These are phyloP conservation scores for Cordyceps javanica DNA, from an alignment of 2,329 filamentous ascomycete species.

Conservation along the genomic window DNA sequence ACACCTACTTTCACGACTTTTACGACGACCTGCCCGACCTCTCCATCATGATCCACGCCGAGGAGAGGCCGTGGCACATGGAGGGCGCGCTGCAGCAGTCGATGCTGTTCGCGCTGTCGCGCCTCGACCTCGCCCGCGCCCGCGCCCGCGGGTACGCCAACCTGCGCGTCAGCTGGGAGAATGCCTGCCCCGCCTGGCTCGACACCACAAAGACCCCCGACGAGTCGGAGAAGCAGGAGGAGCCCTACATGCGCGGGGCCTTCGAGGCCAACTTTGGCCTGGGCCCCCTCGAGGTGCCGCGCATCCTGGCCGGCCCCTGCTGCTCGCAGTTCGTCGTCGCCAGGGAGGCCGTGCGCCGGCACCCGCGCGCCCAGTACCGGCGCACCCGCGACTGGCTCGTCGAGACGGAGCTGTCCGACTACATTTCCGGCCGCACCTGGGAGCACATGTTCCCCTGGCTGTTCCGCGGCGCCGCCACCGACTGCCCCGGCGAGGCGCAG, in stretches of 20 bases:
- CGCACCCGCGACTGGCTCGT: slow-evolving; percentile 25
- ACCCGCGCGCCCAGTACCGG: slow-evolving; percentile 24
- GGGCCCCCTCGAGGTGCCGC: slow-evolving; percentile 20
- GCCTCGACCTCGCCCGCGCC: slow-evolving; percentile 31
- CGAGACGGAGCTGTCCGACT: slow-evolving; percentile 23
- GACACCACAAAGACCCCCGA: slow-evolving; percentile 24
- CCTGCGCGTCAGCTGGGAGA: slow-evolving; percentile 47
- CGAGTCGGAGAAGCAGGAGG: slow-evolving; percentile 22
- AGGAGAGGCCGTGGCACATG: slow-evolving; percentile 37
- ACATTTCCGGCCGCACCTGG: slow-evolving; percentile 27
- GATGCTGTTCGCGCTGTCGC: slow-evolving; percentile 25
- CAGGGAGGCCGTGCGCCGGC: slow-evolving; percentile 22
- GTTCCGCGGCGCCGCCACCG: slow-evolving; percentile 28
- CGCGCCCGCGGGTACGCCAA: slow-evolving; percentile 47
- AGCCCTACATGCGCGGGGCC: slow-evolving; percentile 24
- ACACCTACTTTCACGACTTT: slow-evolving; percentile 55
- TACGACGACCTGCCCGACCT: slow-evolving; percentile 55
- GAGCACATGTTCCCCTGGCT: slow-evolving; percentile 30
- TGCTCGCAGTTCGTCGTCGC: slow-evolving; percentile 31
- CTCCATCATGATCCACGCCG: slow-evolving; percentile 55
- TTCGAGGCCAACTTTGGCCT: slow-evolving; percentile 24
- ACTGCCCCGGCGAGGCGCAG: slow-evolving; percentile 37
- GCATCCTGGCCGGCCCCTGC: slow-evolving; percentile 26
- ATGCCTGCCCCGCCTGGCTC: slow-evolving; percentile 50
- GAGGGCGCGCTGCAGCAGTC: slow-evolving; percentile 28